Conservation (phyloP, 257 asterid species). For the Solanum sitiens region DNA sequence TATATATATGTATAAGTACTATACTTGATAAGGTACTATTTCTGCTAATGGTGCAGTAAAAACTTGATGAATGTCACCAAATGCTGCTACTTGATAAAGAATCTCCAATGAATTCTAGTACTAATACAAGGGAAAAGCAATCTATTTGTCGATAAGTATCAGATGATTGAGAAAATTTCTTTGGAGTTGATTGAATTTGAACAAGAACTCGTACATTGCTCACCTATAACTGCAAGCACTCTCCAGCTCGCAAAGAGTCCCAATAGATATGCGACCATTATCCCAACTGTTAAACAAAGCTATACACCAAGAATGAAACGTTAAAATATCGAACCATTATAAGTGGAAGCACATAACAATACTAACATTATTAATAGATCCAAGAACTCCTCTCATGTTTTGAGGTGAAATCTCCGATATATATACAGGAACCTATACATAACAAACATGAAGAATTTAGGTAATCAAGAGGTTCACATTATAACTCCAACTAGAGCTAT, state of each 20-base stretch:
- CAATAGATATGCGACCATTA: constrained; percentile 64
- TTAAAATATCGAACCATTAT: neutral
- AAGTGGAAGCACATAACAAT: neutral
- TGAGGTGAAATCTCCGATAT: constrained; percentile 91
- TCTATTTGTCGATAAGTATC: neutral
- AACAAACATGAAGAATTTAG: neutral
- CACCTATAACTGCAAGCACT: constrained; percentile 70
- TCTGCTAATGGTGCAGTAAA: neutral
- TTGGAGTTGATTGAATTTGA: neutral
- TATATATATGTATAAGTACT: neutral
- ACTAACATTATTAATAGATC: constrained; percentile 71
- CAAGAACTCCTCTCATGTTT: constrained; percentile 81
- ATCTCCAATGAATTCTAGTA: neutral
- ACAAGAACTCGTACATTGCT: neutral
- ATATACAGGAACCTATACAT: constrained; percentile 69
- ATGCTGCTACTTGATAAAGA: neutral
- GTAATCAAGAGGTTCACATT: neutral
- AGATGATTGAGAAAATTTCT: neutral
- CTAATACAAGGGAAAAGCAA: neutral
- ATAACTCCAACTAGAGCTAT: neutral
- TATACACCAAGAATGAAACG: neutral
- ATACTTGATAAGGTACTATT: neutral
- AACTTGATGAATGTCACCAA: neutral
- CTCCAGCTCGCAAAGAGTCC: constrained; percentile 79
- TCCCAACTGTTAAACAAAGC: constrained; percentile 78